Percentiles rank a stretch among this genome's conserved stretches.
Evolutionary conservation across 805 yeast genomes (phyloP).

Genomic region (Jamesozyma piceae): DNA sequence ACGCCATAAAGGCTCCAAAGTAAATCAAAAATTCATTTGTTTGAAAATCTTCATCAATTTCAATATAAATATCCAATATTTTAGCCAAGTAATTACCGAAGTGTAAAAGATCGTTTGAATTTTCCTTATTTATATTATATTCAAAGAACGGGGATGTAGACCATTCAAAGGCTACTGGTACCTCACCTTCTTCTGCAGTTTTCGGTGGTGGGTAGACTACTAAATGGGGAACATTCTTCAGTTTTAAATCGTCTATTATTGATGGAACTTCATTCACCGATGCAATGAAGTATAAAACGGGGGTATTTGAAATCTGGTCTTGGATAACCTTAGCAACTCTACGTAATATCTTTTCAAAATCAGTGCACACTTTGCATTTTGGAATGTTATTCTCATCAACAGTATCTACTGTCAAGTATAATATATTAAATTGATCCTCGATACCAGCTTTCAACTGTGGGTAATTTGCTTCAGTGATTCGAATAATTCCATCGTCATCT

Average conservation of each 20-base stretch:
- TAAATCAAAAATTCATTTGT: conserved; percentile 35
- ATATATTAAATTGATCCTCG: conserved; percentile 42
- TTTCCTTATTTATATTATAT: conserved; percentile 25
- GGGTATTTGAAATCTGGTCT: conserved; percentile 34
- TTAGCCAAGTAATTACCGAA: conserved; percentile 48
- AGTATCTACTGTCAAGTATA: conserved; percentile 44
- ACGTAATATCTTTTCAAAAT: conserved; percentile 34
- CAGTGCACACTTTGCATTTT: conserved; percentile 34
- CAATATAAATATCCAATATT: conserved; percentile 36
- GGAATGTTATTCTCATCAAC: conserved; percentile 34
- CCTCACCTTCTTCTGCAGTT: conserved; percentile 16
- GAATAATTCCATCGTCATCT: conserved; percentile 34
- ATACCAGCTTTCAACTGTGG: conserved; percentile 35
- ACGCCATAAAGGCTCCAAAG: conserved; percentile 36
- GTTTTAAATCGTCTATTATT: conserved; percentile 34
- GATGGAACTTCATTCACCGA: conserved; percentile 41
- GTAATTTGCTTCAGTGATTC: conserved; percentile 35
- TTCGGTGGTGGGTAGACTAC: conserved; percentile 52
- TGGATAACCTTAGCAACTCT: conserved; percentile 38
- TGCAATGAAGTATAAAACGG: conserved; percentile 39
- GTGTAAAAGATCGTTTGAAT: conserved; percentile 33
- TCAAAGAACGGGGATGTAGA: conserved; percentile 30
- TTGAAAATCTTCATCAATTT: conserved; percentile 38
- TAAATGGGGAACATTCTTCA: conserved; percentile 53
- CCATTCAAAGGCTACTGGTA: conserved; percentile 23